phyloP scores from a whole-genome alignment of 495 filamentous ascomycete genomes.

The Acidomyces sp. region DNA sequence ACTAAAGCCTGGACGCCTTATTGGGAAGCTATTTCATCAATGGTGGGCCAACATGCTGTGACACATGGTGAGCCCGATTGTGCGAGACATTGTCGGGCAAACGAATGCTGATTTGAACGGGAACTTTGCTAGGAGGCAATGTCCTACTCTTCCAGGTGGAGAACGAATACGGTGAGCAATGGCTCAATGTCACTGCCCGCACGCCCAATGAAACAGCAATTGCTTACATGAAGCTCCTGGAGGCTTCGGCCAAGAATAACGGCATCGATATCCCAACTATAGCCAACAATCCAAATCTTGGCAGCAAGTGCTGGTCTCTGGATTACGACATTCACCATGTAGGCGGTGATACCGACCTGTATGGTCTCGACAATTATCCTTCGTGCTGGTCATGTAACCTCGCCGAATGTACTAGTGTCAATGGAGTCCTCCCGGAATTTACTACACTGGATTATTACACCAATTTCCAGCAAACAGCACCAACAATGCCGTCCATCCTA shows the following conservation, averaged over 20 bases:
- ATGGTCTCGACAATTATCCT: slow-evolving; percentile 46
- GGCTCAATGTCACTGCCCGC: slow-evolving; percentile 30
- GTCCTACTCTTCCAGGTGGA: slow-evolving; percentile 46
- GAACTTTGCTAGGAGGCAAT: no score
- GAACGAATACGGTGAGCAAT: slow-evolving; percentile 50
- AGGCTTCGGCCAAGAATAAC: slow-evolving; percentile 36
- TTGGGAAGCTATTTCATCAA: slow-evolving; percentile 8
- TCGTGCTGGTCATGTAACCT: slow-evolving; percentile 50
- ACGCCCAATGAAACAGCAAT: slow-evolving; percentile 37
- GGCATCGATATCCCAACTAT: slow-evolving; percentile 43
- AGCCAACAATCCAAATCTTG: slow-evolving; percentile 39
- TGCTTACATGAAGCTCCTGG: slow-evolving; percentile 44
- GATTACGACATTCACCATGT: slow-evolving; percentile 33
- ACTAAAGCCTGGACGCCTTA: slow-evolving; percentile 36
- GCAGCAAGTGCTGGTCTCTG: slow-evolving; percentile 33
- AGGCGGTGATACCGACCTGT: slow-evolving; percentile 44
- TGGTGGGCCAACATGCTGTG: slow-evolving; percentile 33
- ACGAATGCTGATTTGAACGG: no score
- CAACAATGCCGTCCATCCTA: slow-evolving; percentile 44
- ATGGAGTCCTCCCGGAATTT: slow-evolving; percentile 43
- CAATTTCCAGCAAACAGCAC: slow-evolving; percentile 34
- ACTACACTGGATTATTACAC: slow-evolving; percentile 35
- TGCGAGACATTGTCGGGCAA: no score
- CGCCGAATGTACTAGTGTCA: slow-evolving; percentile 39
- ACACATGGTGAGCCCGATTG: no score